These are phyloP conservation scores for Aurinia saxatilis DNA, from an alignment of 345 rosid genomes.

Conservation along the genomic window DNA sequence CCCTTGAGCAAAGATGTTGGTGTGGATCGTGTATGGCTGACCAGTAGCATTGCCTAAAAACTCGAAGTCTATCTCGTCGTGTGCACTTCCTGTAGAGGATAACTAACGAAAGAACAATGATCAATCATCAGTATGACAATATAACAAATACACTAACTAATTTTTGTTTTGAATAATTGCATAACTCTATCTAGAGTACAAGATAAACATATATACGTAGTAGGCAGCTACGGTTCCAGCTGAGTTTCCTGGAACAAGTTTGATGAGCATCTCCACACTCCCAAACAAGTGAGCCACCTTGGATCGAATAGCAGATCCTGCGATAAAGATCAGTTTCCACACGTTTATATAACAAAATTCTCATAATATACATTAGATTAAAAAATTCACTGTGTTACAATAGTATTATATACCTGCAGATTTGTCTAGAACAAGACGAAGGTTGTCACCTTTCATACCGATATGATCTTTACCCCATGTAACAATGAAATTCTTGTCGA, in stretches of 20 bases:
- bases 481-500: constrained; percentile 47
- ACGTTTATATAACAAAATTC: not conserved
- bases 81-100: constrained; percentile 49
- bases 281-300: constrained; percentile 61
- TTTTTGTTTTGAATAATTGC: not conserved
- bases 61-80: constrained; percentile 72
- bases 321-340: not conserved
- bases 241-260: constrained; percentile 74
- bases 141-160: not conserved
- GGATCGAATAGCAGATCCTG: constrained; percentile 56
- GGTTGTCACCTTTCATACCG: constrained; percentile 32
- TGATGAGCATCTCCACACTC: constrained; percentile 71
- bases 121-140: not conserved
- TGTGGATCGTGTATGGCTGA: constrained; percentile 59
- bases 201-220: constrained; percentile 40
- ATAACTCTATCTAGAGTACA: not conserved
- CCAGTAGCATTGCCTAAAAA: constrained; percentile 68
- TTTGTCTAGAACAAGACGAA: constrained; percentile 55
- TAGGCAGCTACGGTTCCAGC: constrained; percentile 79
- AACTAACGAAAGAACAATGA: constrained; percentile 30
- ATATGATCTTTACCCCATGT: constrained; percentile 54
- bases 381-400: too few species aligned
- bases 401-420: constrained; percentile 37
- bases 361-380: too few species aligned
- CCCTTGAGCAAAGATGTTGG: constrained; percentile 62